Conservation (phyloP, 257 asterid genomes). For the Vinca minor region DNA sequence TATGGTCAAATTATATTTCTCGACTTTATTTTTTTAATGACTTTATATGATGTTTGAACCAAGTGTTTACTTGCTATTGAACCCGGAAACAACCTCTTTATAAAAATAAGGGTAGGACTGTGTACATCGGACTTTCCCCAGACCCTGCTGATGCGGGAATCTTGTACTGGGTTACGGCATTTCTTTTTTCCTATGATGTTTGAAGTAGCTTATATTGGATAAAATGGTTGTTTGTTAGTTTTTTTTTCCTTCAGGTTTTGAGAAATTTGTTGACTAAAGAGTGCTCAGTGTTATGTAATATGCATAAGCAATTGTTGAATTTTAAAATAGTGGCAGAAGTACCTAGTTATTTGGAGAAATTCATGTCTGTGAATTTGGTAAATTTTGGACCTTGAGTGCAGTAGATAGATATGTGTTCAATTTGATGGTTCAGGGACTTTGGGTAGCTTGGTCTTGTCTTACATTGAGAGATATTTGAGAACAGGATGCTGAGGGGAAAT, state of each 20-base stretch:
- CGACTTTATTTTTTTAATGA: neutral
- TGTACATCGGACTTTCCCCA: too few species aligned
- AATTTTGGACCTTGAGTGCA: neutral
- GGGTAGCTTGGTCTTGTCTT: neutral
- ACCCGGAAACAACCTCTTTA: too few species aligned
- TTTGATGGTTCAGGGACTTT: neutral
- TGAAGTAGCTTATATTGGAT: neutral
- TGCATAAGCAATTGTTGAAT: neutral
- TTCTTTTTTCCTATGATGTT: too few species aligned
- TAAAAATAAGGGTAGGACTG: too few species aligned
- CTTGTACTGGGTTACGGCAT: too few species aligned
- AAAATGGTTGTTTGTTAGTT: neutral
- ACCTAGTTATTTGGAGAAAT: neutral
- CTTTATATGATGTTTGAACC: neutral
- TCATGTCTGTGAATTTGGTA: neutral
- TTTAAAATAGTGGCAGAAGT: neutral
- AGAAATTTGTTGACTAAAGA: neutral
- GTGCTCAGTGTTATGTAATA: neutral
- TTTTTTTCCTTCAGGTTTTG: neutral
- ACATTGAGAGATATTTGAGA: constrained; percentile 8
- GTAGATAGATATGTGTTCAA: too few species aligned
- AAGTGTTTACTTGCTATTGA: too few species aligned
- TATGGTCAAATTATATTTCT: neutral
- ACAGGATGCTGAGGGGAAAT: constrained; percentile 57
- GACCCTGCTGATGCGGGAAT: too few species aligned